A percentile compares a stretch with the other conserved stretches of the same genome.
Evolutionary conservation across 2,329 filamentous ascomycete species (phyloP).

Genomic region (Stenocarpella maydis): DNA sequence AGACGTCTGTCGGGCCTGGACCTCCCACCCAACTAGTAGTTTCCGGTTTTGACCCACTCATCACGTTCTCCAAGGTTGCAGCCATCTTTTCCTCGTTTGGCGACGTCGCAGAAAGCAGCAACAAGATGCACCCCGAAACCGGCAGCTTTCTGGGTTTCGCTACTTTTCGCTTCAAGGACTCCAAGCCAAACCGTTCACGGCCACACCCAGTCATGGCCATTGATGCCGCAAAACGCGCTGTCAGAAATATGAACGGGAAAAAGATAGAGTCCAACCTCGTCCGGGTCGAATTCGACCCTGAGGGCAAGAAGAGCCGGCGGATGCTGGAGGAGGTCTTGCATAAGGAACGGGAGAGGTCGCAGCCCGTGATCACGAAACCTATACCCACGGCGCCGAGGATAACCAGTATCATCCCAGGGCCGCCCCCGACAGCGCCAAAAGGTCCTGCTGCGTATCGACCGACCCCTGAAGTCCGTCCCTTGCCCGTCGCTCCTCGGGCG

Average conservation of each 20-base stretch:
- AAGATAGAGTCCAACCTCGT: constrained; percentile 81
- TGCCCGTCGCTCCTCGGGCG: constrained; percentile 30
- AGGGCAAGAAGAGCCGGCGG: constrained; percentile 81
- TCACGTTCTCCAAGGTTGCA: constrained; percentile 78
- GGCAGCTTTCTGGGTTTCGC: constrained; percentile 95
- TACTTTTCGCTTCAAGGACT: constrained; percentile 87
- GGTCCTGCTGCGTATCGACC: constrained; percentile 72
- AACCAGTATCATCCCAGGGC: constrained; percentile 59
- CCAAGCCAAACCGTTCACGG: constrained; percentile 62
- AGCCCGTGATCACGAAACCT: constrained; percentile 42
- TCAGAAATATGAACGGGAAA: constrained; percentile 78
- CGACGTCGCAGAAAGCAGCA: constrained; percentile 88
- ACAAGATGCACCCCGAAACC: constrained; percentile 93
- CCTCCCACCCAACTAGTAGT: constrained; percentile 92
- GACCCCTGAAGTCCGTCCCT: constrained; percentile 41
- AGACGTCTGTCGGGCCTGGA: constrained; percentile 85
- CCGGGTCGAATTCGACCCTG: constrained; percentile 86
- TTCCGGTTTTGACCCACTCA: constrained; percentile 93
- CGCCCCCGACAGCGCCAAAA: constrained; percentile 86
- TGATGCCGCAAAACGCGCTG: constrained; percentile 82
- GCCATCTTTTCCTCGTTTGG: constrained; percentile 82
- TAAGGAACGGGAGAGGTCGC: constrained; percentile 70
- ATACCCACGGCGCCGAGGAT: constrained; percentile 48
- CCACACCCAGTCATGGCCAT: constrained; percentile 70
- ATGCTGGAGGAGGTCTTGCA: constrained; percentile 80